A percentile compares a stretch with the other conserved stretches of the same genome.
These are phyloP conservation scores for Camellia oleifera DNA, from an alignment of 179 eudicot species.

Conservation along the genomic window DNA sequence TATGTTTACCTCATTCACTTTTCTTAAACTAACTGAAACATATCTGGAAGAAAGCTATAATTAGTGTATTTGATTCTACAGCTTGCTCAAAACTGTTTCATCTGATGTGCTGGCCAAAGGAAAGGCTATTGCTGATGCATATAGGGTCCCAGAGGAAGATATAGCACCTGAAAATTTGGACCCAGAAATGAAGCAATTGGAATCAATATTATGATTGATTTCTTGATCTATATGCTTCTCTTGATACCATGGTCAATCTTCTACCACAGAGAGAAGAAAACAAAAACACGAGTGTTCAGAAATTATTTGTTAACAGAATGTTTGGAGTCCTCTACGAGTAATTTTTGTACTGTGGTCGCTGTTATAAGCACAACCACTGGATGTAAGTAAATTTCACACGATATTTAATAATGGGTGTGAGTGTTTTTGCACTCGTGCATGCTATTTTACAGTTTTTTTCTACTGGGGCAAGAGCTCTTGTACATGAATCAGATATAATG, in stretches of 20 bases:
- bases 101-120: slow-evolving; percentile 77
- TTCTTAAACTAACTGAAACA: not conserved
- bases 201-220: slow-evolving; percentile 58
- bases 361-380: no score
- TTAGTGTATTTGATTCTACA: slow-evolving; percentile 23
- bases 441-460: no score
- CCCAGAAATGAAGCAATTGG: slow-evolving; percentile 67
- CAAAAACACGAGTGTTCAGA: not conserved
- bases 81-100: slow-evolving; percentile 82
- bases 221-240: not conserved
- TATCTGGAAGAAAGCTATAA: not conserved
- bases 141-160: slow-evolving; percentile 50
- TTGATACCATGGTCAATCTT: not conserved
- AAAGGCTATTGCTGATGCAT: slow-evolving; percentile 81
- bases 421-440: no score
- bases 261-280: not conserved
- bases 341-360: not conserved
- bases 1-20: no score
- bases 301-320: not conserved
- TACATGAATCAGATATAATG: no score
- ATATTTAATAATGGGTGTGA: no score
- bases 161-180: slow-evolving; percentile 47
- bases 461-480: no score
- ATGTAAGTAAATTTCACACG: no score
- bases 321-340: not conserved